phyloP scores from a whole-genome alignment of 768 basidiomycete species.

The Daedaleopsis nitida region DNA sequence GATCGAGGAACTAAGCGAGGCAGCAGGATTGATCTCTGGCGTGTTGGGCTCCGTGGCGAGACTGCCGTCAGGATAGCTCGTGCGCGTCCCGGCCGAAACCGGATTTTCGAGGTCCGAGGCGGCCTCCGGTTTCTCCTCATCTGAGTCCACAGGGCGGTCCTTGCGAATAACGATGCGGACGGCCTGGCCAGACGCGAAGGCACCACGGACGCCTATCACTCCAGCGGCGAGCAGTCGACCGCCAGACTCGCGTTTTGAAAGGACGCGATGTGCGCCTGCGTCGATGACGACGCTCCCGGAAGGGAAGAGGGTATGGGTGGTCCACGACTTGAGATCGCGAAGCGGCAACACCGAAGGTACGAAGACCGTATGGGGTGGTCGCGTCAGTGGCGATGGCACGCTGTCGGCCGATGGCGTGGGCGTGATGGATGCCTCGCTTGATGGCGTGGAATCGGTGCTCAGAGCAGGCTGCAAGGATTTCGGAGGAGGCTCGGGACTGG shows the following conservation, averaged over 20 bases:
- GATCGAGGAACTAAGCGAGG: constrained; percentile 48
- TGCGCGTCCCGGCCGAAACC: constrained; percentile 25
- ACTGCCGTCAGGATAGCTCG: constrained; percentile 40
- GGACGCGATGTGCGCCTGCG: constrained; percentile 82
- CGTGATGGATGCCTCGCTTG: constrained; percentile 8
- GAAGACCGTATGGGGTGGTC: constrained; percentile 89
- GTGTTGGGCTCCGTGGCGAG: constrained; percentile 58
- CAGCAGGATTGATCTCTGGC: constrained; percentile 46
- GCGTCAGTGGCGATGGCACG: neutral
- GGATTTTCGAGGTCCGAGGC: constrained; percentile 28
- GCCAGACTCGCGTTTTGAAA: constrained; percentile 84
- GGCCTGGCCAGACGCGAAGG: constrained; percentile 93
- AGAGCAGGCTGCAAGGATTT: neutral
- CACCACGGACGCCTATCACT: constrained; percentile 82
- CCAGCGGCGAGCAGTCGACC: constrained; percentile 92
- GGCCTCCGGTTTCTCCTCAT: constrained; percentile 9
- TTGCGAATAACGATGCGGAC: constrained; percentile 75
- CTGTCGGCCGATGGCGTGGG: constrained; percentile 10
- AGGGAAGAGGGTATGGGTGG: constrained; percentile 90
- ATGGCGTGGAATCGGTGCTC: constrained; percentile 7
- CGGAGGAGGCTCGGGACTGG: constrained; percentile 18
- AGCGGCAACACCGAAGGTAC: constrained; percentile 69
- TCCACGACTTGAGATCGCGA: constrained; percentile 93
- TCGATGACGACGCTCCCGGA: constrained; percentile 90
- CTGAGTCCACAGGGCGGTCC: constrained; percentile 27